These are phyloP conservation scores for Phellinidium pouzarii DNA, from an alignment of 1,284 basidiomycete genomes.

Conservation along the genomic window DNA sequence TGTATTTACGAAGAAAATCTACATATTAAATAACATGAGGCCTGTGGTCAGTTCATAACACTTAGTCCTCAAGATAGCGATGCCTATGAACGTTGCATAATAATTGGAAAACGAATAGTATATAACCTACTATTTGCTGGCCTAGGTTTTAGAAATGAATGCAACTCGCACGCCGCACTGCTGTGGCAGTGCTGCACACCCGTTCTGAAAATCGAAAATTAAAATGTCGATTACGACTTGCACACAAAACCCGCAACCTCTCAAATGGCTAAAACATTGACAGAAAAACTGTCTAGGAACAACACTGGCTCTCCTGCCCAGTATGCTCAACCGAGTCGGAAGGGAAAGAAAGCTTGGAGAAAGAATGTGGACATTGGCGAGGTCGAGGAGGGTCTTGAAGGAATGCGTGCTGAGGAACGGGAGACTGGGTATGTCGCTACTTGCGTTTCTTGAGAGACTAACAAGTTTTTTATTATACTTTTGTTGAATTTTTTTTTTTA, in stretches of 20 bases:
- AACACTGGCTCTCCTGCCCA: conserved; percentile 46
- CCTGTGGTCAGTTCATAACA: too few species aligned
- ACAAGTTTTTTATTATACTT: background rate
- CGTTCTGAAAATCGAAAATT: background rate
- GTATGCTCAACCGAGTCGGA: conserved; percentile 68
- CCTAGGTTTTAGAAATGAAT: too few species aligned
- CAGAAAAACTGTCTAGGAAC: conserved; percentile 20
- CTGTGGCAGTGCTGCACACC: too few species aligned
- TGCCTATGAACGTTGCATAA: too few species aligned
- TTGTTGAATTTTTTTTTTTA: conserved; percentile 21
- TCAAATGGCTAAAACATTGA: conserved; percentile 1
- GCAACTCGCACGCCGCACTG: too few species aligned
- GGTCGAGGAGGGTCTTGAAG: conserved; percentile 72
- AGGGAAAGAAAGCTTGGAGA: conserved; percentile 88
- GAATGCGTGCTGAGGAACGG: conserved; percentile 69
- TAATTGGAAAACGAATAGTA: too few species aligned
- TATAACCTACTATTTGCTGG: too few species aligned
- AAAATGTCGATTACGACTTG: background rate
- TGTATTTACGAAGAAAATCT: background rate
- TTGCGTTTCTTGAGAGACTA: conserved; percentile 1
- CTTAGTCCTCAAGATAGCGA: too few species aligned
- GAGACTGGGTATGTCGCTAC: conserved; percentile 55
- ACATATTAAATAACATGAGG: too few species aligned
- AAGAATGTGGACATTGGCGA: conserved; percentile 83
- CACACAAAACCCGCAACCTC: background rate